Evolutionary conservation across 2,329 filamentous ascomycete genomes (phyloP).

Genomic region (Verticillium isaacii): DNA sequence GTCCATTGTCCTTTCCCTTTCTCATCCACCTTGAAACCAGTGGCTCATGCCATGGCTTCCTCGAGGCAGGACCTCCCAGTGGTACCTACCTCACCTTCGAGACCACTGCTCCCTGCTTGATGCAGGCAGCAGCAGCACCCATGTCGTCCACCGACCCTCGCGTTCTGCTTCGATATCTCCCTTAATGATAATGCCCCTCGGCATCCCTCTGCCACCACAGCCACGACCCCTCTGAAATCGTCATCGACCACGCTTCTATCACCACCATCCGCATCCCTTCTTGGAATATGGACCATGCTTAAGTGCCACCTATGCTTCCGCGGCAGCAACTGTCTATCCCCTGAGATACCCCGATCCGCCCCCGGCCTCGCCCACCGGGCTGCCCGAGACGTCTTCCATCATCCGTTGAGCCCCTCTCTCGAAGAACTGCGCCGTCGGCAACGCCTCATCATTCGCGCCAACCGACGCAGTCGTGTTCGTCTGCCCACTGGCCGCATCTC

Average conservation of each 20-base stretch:
- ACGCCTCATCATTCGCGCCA: constrained; percentile 15
- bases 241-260: constrained; percentile 16
- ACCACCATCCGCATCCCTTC: constrained; percentile 23
- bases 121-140: background rate
- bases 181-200: constrained; percentile 1
- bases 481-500: constrained; percentile 14
- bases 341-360: constrained; percentile 3
- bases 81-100: background rate
- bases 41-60: background rate
- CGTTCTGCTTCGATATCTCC: background rate
- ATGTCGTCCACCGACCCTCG: background rate
- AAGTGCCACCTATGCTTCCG: constrained; percentile 34
- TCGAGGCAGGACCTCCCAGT: background rate
- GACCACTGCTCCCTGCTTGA: background rate
- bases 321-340: constrained; percentile 9
- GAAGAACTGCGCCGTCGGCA: constrained; percentile 28
- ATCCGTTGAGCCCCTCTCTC: constrained; percentile 23
- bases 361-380: constrained; percentile 20
- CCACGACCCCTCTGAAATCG: background rate
- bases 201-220: background rate
- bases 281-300: constrained; percentile 35
- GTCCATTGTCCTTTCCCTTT: background rate
- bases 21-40: background rate
- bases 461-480: constrained; percentile 27
- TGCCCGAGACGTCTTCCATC: constrained; percentile 24